Evolutionary conservation across 208 protist species (phyloP).

Genomic region (Hexamita inflata): DNA sequence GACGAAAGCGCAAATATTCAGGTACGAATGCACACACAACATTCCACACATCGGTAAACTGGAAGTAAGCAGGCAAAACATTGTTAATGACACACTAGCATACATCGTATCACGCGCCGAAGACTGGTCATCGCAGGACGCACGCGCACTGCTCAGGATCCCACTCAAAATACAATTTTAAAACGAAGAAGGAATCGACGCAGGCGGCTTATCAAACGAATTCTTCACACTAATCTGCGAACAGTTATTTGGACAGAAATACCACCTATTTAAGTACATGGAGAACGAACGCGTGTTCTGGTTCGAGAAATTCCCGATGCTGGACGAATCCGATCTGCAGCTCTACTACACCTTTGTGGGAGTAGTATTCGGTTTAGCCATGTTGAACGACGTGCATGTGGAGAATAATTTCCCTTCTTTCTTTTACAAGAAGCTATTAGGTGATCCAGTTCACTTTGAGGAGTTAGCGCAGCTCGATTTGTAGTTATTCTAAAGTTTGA

Average conservation of each 20-base stretch:
- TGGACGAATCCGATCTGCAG: background rate
- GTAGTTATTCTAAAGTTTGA: background rate
- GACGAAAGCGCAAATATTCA: background rate
- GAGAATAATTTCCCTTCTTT: slow-evolving; percentile 64
- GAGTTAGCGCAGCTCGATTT: background rate
- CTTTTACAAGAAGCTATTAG: slow-evolving; percentile 20
- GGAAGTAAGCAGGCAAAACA: background rate
- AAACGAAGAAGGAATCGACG: slow-evolving; percentile 73
- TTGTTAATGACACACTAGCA: slow-evolving; percentile 8
- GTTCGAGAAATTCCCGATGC: background rate
- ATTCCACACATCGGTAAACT: background rate
- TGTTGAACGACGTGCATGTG: slow-evolving; percentile 76
- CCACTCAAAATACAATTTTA: slow-evolving; percentile 64
- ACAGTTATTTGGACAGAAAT: slow-evolving; percentile 66
- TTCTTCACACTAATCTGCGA: slow-evolving; percentile 77
- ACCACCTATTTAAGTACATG: slow-evolving; percentile 41
- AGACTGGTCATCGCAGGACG: background rate
- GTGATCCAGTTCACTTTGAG: background rate
- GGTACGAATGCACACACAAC: background rate
- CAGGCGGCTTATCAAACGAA: slow-evolving; percentile 78
- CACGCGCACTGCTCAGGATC: background rate
- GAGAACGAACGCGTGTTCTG: background rate
- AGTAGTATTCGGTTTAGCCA: slow-evolving; percentile 62
- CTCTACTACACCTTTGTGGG: slow-evolving; percentile 51
- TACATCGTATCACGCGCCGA: background rate